Evolutionary conservation across 2,329 filamentous ascomycete genomes (phyloP).

Genomic region (Hypoxylon sp.): DNA sequence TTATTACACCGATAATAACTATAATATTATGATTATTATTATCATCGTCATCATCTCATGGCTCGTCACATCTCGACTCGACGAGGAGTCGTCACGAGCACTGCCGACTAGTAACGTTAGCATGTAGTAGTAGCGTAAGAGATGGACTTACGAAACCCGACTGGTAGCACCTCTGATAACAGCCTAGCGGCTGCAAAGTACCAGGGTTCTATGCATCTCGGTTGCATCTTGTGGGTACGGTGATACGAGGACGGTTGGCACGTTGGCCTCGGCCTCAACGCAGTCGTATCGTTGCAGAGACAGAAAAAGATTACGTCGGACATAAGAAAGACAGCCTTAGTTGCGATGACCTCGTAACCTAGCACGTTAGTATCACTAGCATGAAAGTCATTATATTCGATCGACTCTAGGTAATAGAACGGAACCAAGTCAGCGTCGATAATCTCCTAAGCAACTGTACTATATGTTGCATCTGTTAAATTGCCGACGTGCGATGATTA

Average conservation of each 20-base stretch:
- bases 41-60: slow-evolving; percentile 2
- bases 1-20: slow-evolving; percentile 23
- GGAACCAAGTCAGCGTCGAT: slow-evolving; percentile 8
- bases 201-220: slow-evolving; percentile 32
- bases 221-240: slow-evolving; percentile 34
- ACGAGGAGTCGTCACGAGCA: slow-evolving; percentile 12
- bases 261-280: slow-evolving; percentile 24
- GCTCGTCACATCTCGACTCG: slow-evolving; percentile 18
- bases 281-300: slow-evolving; percentile 1
- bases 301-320: background rate
- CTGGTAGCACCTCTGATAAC: slow-evolving; percentile 22
- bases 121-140: slow-evolving; percentile 17
- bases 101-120: slow-evolving; percentile 25
- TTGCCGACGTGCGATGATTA: slow-evolving; percentile 23
- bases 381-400: slow-evolving; percentile 2
- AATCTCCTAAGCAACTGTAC: slow-evolving; percentile 10
- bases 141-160: slow-evolving; percentile 24
- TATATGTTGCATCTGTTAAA: slow-evolving; percentile 18
- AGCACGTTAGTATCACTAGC: slow-evolving; percentile 3
- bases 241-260: slow-evolving; percentile 30
- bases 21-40: too few relatives aligned
- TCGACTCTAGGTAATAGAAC: slow-evolving; percentile 8
- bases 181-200: slow-evolving; percentile 16
- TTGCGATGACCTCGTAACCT: background rate
- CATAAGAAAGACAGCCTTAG: background rate